Percentiles rank a stretch among this genome's conserved stretches.
These are phyloP conservation scores for Globisporangium cederbergense DNA, from an alignment of 352 stramenopile species.

Conservation along the genomic window DNA sequence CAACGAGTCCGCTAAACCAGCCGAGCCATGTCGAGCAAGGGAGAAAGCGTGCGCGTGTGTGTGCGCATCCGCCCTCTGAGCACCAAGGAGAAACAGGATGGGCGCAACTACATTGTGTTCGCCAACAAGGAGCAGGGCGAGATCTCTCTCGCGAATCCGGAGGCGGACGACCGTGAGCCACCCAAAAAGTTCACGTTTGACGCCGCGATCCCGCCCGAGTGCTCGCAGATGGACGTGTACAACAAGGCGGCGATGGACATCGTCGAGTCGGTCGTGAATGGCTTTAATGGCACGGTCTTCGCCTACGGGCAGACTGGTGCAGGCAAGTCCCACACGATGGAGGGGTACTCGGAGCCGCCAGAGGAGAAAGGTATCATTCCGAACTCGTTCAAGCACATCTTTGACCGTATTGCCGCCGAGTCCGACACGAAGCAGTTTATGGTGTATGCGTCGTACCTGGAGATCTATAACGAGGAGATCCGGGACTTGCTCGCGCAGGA, in stretches of 20 bases:
- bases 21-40: conserved; percentile 43
- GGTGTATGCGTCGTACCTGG: conserved; percentile 93
- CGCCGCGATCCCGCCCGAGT: conserved; percentile 91
- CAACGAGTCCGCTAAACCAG: not conserved
- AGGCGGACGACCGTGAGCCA: conserved; percentile 54
- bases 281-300: conserved; percentile 16
- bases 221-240: conserved; percentile 94
- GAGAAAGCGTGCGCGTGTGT: conserved; percentile 96
- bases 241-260: conserved; percentile 87
- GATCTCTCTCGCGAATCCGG: conserved; percentile 88
- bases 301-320: conserved; percentile 57
- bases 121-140: conserved; percentile 89
- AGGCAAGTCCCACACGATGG: conserved; percentile 88
- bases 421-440: conserved; percentile 94
- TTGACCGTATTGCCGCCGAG: conserved; percentile 80
- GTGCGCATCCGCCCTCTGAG: conserved; percentile 95
- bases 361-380: conserved; percentile 86
- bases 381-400: conserved; percentile 89
- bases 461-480: conserved; percentile 99
- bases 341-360: conserved; percentile 69
- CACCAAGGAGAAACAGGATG: conserved; percentile 93
- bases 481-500: conserved; percentile 91
- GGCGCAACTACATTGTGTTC: conserved; percentile 70
- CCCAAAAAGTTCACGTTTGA: conserved; percentile 98
- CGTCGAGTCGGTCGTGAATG: conserved; percentile 51